Percentiles rank a stretch among this genome's conserved stretches.
These are phyloP conservation scores for Solanum chilense DNA, from an alignment of 257 asterid species.

Conservation along the genomic window DNA sequence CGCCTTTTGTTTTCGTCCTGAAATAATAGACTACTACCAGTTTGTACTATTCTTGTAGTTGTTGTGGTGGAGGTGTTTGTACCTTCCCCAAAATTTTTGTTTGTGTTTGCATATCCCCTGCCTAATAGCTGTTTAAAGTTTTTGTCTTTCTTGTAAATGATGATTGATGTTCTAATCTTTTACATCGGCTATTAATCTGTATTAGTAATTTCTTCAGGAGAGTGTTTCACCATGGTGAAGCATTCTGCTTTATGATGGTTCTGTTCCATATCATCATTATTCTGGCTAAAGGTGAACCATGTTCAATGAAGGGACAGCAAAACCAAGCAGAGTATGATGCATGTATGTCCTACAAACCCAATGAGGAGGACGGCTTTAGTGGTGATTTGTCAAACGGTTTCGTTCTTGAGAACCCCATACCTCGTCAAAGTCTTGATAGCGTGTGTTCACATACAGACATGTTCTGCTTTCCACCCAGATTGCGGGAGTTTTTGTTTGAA, in stretches of 20 bases:
- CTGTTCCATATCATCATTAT: conserved; percentile 5
- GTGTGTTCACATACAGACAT: conserved; percentile 36
- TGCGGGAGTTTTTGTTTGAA: conserved; percentile 20
- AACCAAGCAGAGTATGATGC: conserved; percentile 19
- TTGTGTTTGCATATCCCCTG: neutral
- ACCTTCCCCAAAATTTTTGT: neutral
- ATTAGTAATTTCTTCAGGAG: conserved; percentile 12
- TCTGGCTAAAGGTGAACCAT: conserved; percentile 15
- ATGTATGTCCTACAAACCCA: conserved; percentile 21
- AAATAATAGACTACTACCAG: neutral
- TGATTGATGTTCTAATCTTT: neutral
- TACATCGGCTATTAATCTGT: neutral
- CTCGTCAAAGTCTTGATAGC: conserved; percentile 9
- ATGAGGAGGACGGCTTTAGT: conserved; percentile 8
- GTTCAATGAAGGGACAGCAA: conserved; percentile 18
- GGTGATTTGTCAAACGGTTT: conserved; percentile 16
- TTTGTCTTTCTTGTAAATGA: neutral
- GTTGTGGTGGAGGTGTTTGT: neutral
- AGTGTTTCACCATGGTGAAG: conserved; percentile 3
- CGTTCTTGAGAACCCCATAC: conserved; percentile 9
- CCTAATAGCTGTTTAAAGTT: neutral
- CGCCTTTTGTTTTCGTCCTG: neutral
- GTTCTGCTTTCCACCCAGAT: conserved; percentile 68
- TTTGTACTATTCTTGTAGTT: neutral
- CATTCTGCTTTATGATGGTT: conserved; percentile 7